phyloP scores from a whole-genome alignment of 768 basidiomycete genomes.

The Podaxis sp. region DNA sequence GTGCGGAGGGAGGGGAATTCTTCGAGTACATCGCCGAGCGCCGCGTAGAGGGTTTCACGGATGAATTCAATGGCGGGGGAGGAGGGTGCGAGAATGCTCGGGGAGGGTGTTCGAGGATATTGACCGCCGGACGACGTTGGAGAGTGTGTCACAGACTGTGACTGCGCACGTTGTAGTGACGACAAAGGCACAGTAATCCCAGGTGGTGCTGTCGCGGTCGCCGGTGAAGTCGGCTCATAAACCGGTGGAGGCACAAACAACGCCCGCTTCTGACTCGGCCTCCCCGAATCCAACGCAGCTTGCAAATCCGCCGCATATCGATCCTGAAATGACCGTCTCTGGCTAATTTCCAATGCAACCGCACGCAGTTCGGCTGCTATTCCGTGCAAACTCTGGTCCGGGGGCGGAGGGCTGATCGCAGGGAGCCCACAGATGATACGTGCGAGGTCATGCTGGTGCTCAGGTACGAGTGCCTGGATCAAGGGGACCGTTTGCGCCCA shows the following conservation, averaged over 20 bases:
- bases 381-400: constrained; percentile 44
- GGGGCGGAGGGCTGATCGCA: constrained; percentile 38
- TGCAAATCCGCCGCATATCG: constrained; percentile 74
- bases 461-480: constrained; percentile 61
- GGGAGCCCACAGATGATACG: constrained; percentile 70
- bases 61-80: constrained; percentile 68
- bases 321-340: constrained; percentile 80
- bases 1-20: constrained; percentile 49
- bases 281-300: constrained; percentile 72
- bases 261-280: constrained; percentile 33
- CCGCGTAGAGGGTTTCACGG: constrained; percentile 84
- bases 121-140: neutral
- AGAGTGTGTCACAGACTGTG: neutral
- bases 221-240: constrained; percentile 43
- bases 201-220: constrained; percentile 20
- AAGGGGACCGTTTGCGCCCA: constrained; percentile 67
- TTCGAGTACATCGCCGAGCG: constrained; percentile 69
- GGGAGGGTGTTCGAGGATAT: constrained; percentile 24
- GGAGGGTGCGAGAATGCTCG: constrained; percentile 38
- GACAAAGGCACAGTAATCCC: constrained; percentile 5
- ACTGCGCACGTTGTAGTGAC: too few relatives aligned
- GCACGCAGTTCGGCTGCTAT: constrained; percentile 82
- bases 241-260: constrained; percentile 71
- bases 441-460: constrained; percentile 79
- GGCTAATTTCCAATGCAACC: constrained; percentile 85